A percentile compares a stretch with the other conserved stretches of the same genome.
phyloP scores from a whole-genome alignment of 208 protist species.

The Wallacemonas rigidus region DNA sequence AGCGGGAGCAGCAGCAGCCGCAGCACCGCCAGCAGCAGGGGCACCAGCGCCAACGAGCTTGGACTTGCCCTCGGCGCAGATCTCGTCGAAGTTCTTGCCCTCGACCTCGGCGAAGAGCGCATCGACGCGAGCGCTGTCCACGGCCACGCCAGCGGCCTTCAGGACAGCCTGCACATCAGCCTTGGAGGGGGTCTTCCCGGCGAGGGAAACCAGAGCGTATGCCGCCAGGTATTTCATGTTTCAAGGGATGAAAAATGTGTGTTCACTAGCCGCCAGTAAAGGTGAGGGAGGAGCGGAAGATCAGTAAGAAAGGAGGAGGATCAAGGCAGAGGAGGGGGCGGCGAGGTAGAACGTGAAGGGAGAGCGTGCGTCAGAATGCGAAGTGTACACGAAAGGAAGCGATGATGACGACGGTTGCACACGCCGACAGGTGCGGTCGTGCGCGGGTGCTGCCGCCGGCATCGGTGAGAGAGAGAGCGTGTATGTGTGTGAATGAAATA shows the following conservation, averaged over 20 bases:
- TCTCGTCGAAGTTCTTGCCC: slow-evolving; percentile 91
- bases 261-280: not conserved
- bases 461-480: no score
- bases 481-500: no score
- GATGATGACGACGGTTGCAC: no score
- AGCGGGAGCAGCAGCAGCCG: slow-evolving; percentile 37
- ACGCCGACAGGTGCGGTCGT: no score
- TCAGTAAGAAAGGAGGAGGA: not conserved
- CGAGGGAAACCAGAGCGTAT: slow-evolving; percentile 89
- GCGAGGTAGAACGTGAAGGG: no score
- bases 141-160: slow-evolving; percentile 81
- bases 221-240: slow-evolving; percentile 93
- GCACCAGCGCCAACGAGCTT: slow-evolving; percentile 83
- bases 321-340: no score
- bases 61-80: slow-evolving; percentile 81
- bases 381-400: no score
- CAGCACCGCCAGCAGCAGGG: slow-evolving; percentile 36
- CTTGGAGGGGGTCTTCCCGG: slow-evolving; percentile 80
- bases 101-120: slow-evolving; percentile 82
- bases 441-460: no score
- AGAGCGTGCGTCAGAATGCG: no score
- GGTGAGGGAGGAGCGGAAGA: not conserved
- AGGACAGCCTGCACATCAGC: slow-evolving; percentile 88
- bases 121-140: slow-evolving; percentile 68
- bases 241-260: slow-evolving; percentile 20